Percentiles rank a stretch among this genome's conserved stretches.
These are phyloP conservation scores for Penicillium fuscoglaucum DNA, from an alignment of 2,329 filamentous ascomycete species.

Conservation along the genomic window DNA sequence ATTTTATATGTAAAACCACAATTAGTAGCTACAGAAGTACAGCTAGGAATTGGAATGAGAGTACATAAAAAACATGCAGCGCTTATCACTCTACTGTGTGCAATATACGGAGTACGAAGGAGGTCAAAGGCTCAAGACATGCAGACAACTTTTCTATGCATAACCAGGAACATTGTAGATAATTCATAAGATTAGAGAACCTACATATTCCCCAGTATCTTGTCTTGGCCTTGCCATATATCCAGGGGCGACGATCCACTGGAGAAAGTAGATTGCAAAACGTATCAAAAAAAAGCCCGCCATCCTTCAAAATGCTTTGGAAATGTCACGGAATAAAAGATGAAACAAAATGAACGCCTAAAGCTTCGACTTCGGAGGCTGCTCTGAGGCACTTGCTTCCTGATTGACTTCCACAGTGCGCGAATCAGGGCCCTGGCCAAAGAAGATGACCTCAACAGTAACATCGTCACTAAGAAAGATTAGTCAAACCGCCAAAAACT, in stretches of 20 bases:
- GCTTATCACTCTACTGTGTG: neutral
- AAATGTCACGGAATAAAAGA: neutral
- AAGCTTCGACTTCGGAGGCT: constrained; percentile 51
- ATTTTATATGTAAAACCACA: neutral
- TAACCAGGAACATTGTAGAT: neutral
- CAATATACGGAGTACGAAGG: neutral
- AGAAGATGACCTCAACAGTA: constrained; percentile 98
- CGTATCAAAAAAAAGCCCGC: neutral
- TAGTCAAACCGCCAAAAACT: constrained; percentile 1
- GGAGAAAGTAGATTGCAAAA: neutral
- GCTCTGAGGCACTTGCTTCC: constrained; percentile 71
- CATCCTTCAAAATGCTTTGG: neutral
- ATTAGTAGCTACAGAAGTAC: too few relatives aligned
- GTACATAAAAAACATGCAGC: neutral
- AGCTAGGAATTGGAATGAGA: neutral
- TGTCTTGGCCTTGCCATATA: neutral
- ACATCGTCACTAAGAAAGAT: constrained; percentile 72
- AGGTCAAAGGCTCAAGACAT: neutral
- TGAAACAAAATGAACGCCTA: constrained; percentile 22
- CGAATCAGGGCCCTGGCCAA: constrained; percentile 74
- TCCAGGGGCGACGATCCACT: neutral
- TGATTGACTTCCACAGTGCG: constrained; percentile 81
- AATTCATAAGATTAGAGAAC: neutral
- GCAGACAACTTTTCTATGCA: neutral
- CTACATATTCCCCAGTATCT: neutral